Base-by-base conservation (phyloP, 208 protist genomes). In the Leishmania turanica region DNA sequence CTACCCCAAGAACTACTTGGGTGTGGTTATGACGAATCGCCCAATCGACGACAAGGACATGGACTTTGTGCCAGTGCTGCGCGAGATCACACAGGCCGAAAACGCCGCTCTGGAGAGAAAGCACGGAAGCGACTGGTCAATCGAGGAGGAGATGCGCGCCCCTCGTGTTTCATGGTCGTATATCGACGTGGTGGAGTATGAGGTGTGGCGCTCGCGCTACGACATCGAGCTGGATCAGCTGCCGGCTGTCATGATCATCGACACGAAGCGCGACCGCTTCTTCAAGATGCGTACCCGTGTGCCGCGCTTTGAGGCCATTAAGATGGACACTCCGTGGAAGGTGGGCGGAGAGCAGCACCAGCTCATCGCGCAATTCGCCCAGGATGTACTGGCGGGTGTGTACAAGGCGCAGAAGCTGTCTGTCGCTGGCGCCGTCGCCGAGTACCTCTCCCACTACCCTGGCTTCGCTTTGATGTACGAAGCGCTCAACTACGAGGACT, bases 181-280 rank as follows among this genome's bases (percentile, higher is more conserved):
- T 81, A 87, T 93, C 9, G 88, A 98, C 78, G 88, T 80, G 34
- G 58, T 60, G 11, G 78, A 60, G 47, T 89, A 89, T 75, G 66
- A 76, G 60, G 70, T 88, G n/a, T 98, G 93, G 92, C 88, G 72
- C 47, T 77, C 54, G 71, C 88, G 88, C 78, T 96, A 96, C 86
- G 82, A 87, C 70, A 84, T 98, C 37, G 76, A 85, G 56, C 11
- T 74, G 70, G 70, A 85, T 15, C 87, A 96, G 47, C 78, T 96
- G 54, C 95, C 95, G 8, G 89, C 92, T n/a, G 80, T 98, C 51
- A 2, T 98, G 56, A 86, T 96, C 51, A 87, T 96, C 42, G 95
- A 97, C 84, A 87, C 91, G 34, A 78, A 87, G 68, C 91, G 91
- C 19, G 85, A 96, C 60, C 90, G 92, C 51, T 81, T 95, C 58